Evolutionary conservation across 2,329 filamentous ascomycete species (phyloP).

Genomic region (Paracoccidioides brasiliensis): DNA sequence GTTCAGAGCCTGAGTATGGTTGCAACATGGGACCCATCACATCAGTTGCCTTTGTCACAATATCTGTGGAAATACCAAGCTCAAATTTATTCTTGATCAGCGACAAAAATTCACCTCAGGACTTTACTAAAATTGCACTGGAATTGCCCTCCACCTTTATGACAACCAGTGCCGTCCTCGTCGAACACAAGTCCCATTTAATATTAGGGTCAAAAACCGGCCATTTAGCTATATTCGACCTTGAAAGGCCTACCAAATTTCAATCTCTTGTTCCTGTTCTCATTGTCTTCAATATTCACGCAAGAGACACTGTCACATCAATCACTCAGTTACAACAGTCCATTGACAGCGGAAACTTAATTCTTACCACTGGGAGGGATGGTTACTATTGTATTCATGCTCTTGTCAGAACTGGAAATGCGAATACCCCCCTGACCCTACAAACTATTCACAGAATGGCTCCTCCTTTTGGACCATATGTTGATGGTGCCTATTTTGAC

Average conservation of each 20-base stretch:
- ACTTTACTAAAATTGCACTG: conserved; percentile 45
- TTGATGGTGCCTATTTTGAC: conserved; percentile 59
- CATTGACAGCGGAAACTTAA: conserved; percentile 17
- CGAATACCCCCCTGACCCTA: conserved; percentile 24
- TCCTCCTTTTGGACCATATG: conserved; percentile 59
- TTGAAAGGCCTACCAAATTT: conserved; percentile 3
- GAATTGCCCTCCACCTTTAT: conserved; percentile 34
- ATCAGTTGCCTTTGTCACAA: conserved; percentile 4
- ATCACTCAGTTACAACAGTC: conserved; percentile 30
- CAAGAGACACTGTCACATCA: conserved; percentile 54
- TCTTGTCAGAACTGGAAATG: conserved; percentile 11
- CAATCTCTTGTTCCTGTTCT: conserved; percentile 4
- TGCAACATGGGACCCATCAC: neutral
- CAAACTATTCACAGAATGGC: conserved; percentile 52
- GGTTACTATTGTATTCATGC: conserved; percentile 58
- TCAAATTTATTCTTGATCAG: conserved; percentile 6
- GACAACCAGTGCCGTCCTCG: conserved; percentile 38
- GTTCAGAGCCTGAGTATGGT: neutral
- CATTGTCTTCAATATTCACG: conserved; percentile 28
- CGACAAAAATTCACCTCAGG: neutral
- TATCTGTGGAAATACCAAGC: conserved; percentile 1
- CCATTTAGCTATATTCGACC: conserved; percentile 37
- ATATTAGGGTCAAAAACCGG: conserved; percentile 46
- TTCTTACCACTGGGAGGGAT: conserved; percentile 65
- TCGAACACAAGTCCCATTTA: conserved; percentile 23